Conservation (phyloP, 495 filamentous ascomycete genomes). For the Xanthoparmelia taractica region DNA sequence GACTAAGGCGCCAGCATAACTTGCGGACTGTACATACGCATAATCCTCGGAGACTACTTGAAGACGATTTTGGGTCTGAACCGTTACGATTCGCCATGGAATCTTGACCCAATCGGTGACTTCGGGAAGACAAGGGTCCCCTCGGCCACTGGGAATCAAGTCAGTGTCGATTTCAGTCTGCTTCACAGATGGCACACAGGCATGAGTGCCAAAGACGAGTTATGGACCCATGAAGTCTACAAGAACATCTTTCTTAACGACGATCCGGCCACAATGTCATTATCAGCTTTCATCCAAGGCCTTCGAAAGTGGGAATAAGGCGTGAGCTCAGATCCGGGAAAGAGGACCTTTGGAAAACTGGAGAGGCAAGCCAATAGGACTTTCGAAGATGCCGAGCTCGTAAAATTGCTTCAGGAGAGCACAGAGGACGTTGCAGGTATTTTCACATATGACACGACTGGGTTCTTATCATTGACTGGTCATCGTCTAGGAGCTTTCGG, state of each 20-base stretch:
- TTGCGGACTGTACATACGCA: slow-evolving; percentile 30
- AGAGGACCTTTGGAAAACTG: slow-evolving; percentile 22
- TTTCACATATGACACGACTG: background rate
- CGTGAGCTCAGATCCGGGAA: slow-evolving; percentile 25
- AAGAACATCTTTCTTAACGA: slow-evolving; percentile 1
- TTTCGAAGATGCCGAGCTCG: slow-evolving; percentile 24
- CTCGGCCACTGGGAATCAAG: slow-evolving; percentile 38
- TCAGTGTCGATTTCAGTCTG: slow-evolving; percentile 45
- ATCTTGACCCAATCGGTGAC: slow-evolving; percentile 27
- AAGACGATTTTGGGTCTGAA: slow-evolving; percentile 25
- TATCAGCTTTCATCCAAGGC: slow-evolving; percentile 8
- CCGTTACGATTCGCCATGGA: slow-evolving; percentile 23
- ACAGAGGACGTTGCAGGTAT: slow-evolving; percentile 34
- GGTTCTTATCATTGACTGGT: background rate
- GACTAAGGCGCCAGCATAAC: background rate
- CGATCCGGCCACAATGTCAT: background rate
- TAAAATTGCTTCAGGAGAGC: slow-evolving; percentile 17
- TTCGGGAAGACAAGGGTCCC: slow-evolving; percentile 4
- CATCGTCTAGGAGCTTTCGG: slow-evolving; percentile 41
- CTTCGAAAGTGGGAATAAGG: slow-evolving; percentile 11
- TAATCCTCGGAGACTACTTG: slow-evolving; percentile 30
- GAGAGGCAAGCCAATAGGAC: slow-evolving; percentile 9
- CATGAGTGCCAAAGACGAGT: slow-evolving; percentile 37
- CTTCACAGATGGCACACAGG: slow-evolving; percentile 44
- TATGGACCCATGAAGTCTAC: slow-evolving; percentile 37